A percentile compares a stretch with the other conserved stretches of the same genome.
Evolutionary conservation across 306 rosid species (phyloP).

Genomic region (Prunus davidiana): DNA sequence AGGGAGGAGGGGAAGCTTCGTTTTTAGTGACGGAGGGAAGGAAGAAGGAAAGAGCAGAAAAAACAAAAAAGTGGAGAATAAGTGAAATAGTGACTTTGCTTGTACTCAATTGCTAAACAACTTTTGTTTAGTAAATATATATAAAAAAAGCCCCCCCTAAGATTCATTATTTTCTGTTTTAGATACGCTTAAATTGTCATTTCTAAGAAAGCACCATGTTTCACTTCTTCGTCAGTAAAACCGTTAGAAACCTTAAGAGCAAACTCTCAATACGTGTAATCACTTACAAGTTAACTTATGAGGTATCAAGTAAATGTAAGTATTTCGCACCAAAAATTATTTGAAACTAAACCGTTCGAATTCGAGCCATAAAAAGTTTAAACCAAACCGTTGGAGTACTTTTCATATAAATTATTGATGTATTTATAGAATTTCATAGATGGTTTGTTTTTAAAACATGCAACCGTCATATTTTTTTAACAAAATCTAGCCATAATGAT

Average conservation of each 20-base stretch:
- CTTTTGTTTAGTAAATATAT: not conserved
- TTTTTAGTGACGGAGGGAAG: not conserved
- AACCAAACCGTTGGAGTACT: no score
- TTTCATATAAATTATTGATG: no score
- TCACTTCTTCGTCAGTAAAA: not conserved
- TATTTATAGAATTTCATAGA: no score
- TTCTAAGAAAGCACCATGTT: not conserved
- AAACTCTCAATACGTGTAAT: not conserved
- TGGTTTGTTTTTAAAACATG: no score
- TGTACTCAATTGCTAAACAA: not conserved
- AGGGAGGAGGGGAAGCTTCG: slow-evolving; percentile 19
- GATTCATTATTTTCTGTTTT: not conserved
- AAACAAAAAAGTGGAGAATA: not conserved
- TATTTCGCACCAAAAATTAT: no score
- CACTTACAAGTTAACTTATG: not conserved
- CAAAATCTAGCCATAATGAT: no score
- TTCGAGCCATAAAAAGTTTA: no score
- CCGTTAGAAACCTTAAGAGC: not conserved
- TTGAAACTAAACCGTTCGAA: no score
- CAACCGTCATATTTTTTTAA: no score
- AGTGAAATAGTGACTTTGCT: not conserved
- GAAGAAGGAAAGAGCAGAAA: slow-evolving; percentile 2
- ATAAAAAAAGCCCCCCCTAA: not conserved
- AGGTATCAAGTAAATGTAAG: not conserved
- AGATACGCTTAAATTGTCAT: not conserved